These are phyloP conservation scores for cucumber (Cucumis sativus) DNA, from an alignment of 306 rosid species.

Conservation along the genomic window Cucumber_9930_V3 NC_026661.2:18443001-18443500, in stretches of 20 bases:
- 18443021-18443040: conserved; percentile 97
- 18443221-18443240: neutral
- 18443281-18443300: conserved; percentile 92
- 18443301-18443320: conserved; percentile 71
- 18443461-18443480: neutral
- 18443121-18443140: conserved; percentile 92
- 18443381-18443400: conserved; percentile 92
- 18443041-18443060: conserved; percentile 93
- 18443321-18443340: conserved; percentile 68
- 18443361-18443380: conserved; percentile 67
- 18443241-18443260: neutral
- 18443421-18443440: neutral
- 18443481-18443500: neutral
- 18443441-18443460: neutral
- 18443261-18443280: conserved; percentile 36
- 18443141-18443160: conserved; percentile 93
- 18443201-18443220: neutral
- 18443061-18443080: conserved; percentile 97
- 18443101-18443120: conserved; percentile 91
- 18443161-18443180: conserved; percentile 98
- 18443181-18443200: conserved; percentile 97
- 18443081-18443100: conserved; percentile 98
- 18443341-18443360: conserved; percentile 68
- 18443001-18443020: conserved; percentile 61
- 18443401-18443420: conserved; percentile 93